These are phyloP conservation scores for Mortierella sp. DNA, from an alignment of 371 early-diverging fungal genomes.

Conservation along the genomic window DNA sequence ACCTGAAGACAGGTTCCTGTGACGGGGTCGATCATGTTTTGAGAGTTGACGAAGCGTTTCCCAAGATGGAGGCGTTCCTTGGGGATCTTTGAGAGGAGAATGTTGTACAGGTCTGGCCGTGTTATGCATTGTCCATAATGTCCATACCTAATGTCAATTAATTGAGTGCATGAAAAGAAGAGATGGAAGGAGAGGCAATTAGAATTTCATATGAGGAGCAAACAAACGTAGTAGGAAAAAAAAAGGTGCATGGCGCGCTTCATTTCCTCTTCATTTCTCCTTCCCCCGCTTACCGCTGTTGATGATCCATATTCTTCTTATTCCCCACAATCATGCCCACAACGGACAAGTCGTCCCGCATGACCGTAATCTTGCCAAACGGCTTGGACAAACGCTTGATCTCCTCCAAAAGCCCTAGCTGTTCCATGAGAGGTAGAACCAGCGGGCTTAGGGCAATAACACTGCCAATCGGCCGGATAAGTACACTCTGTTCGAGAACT, in stretches of 20 bases:
- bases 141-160: conserved; percentile 19
- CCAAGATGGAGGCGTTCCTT: conserved; percentile 26
- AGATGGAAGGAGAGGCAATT: not conserved
- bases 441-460: conserved; percentile 25
- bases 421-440: conserved; percentile 32
- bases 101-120: conserved; percentile 30
- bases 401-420: conserved; percentile 24
- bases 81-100: conserved; percentile 29
- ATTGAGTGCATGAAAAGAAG: not conserved
- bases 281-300: conserved; percentile 9
- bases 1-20: not conserved
- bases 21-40: not conserved
- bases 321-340: conserved; percentile 11
- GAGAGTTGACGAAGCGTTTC: conserved; percentile 29
- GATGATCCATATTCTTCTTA: conserved; percentile 13
- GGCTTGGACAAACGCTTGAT: conserved; percentile 21
- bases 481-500: conserved; percentile 24
- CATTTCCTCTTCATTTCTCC: too few relatives aligned
- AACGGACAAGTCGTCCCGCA: conserved; percentile 21
- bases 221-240: too few relatives aligned
- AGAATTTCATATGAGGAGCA: not conserved
- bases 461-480: conserved; percentile 30
- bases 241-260: too few relatives aligned
- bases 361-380: conserved; percentile 20
- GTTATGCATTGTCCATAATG: conserved; percentile 26